A percentile compares a stretch with the other conserved stretches of the same genome.
These are phyloP conservation scores for Aspergillus egyptiacus DNA, from an alignment of 495 filamentous ascomycete species.

Conservation along the genomic window DNA sequence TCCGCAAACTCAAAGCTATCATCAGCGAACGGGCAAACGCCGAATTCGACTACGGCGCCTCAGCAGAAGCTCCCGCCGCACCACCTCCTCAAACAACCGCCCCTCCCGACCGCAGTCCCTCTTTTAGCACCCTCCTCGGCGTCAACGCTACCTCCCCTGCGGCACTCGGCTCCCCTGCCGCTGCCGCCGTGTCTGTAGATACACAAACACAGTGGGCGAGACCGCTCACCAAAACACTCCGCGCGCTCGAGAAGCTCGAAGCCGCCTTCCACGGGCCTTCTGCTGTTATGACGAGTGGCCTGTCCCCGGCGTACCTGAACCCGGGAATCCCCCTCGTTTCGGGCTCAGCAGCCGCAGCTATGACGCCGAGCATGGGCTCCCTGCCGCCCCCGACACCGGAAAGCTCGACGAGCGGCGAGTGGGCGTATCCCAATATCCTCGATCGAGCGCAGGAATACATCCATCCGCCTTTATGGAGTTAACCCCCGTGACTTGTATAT, in stretches of 20 bases:
- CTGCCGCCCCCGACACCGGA: constrained; percentile 44
- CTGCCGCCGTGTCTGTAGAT: constrained; percentile 25
- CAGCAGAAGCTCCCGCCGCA: constrained; percentile 5
- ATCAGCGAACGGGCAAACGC: constrained; percentile 39
- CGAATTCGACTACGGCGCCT: constrained; percentile 28
- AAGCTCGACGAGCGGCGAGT: constrained; percentile 44
- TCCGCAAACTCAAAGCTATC: constrained; percentile 38
- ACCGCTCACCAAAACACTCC: constrained; percentile 41
- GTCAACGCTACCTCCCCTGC: constrained; percentile 24
- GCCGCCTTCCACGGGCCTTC: constrained; percentile 29
- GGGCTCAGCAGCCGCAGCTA: constrained; percentile 3
- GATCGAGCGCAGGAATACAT: constrained; percentile 46
- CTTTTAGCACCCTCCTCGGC: constrained; percentile 30
- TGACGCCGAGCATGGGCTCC: constrained; percentile 36
- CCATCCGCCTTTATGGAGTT: constrained; percentile 42
- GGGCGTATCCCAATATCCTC: constrained; percentile 41
- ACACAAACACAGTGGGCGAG: constrained; percentile 45
- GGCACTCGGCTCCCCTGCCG: constrained; percentile 9
- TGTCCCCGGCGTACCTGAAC: constrained; percentile 18
- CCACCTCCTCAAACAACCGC: constrained; percentile 3
- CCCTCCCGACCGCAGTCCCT: constrained; percentile 9
- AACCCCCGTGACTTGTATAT: background rate
- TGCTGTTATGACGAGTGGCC: constrained; percentile 3
- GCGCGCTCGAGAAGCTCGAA: constrained; percentile 42
- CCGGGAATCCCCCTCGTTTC: constrained; percentile 16